Percentiles rank a stretch among this genome's conserved stretches.
phyloP scores from a whole-genome alignment of 2,329 filamentous ascomycete species.

The Ceratocystis diversiconidia region DNA sequence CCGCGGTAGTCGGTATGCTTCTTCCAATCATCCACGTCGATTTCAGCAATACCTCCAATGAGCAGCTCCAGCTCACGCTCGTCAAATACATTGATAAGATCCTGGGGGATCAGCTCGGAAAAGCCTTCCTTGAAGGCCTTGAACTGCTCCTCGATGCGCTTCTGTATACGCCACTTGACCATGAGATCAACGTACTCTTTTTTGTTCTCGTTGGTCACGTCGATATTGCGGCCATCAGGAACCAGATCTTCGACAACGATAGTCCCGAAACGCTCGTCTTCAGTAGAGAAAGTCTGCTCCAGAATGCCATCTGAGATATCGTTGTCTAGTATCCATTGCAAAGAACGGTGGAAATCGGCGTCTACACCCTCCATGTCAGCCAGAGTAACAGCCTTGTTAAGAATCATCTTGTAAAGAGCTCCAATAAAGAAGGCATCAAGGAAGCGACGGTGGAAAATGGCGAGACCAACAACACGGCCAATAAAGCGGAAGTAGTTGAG shows the following conservation, averaged over 20 bases:
- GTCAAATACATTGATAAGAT: constrained; percentile 96
- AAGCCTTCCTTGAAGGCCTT: constrained; percentile 95
- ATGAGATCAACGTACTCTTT: constrained; percentile 97
- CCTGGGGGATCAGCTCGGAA: constrained; percentile 90
- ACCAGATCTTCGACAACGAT: constrained; percentile 89
- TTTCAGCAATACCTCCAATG: constrained; percentile 98
- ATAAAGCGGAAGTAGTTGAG: constrained; percentile 99
- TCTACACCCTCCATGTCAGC: constrained; percentile 99
- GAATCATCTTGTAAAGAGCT: constrained; percentile 97
- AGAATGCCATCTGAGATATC: constrained; percentile 84
- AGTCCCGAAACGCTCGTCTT: constrained; percentile 94
- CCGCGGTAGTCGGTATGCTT: constrained; percentile 99
- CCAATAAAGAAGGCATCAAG: constrained; percentile 98
- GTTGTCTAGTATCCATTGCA: constrained; percentile 97
- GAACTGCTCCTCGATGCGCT: constrained; percentile 96
- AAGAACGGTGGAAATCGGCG: constrained; percentile 88
- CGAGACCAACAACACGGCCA: constrained; percentile 85
- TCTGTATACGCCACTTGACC: constrained; percentile 98
- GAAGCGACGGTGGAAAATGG: constrained; percentile 96
- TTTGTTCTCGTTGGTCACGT: constrained; percentile 98
- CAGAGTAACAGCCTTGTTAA: constrained; percentile 80
- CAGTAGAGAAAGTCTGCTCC: constrained; percentile 90
- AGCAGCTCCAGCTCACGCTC: constrained; percentile 92
- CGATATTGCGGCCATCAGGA: constrained; percentile 75
- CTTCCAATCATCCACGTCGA: constrained; percentile 99